A percentile compares a stretch with the other conserved stretches of the same genome.
phyloP scores from a whole-genome alignment of 2,329 filamentous ascomycete genomes.

The Pseudomassariella vexata region DNA sequence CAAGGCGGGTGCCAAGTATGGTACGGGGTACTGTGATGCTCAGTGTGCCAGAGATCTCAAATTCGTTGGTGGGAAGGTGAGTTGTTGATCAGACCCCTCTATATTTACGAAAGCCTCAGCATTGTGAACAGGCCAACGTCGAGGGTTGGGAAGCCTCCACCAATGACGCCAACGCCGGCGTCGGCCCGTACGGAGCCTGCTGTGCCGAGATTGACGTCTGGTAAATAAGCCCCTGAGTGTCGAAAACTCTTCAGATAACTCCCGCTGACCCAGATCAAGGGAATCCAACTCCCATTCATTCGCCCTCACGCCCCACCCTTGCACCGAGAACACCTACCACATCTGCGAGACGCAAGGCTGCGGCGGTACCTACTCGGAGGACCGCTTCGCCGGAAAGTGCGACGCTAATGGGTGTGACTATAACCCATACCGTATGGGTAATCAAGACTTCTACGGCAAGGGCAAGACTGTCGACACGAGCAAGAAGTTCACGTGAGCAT shows the following conservation, averaged over 20 bases:
- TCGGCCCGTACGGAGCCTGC: conserved; percentile 46
- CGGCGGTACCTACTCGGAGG: conserved; percentile 40
- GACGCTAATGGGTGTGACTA: conserved; percentile 63
- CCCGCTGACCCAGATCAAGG: conserved; percentile 13
- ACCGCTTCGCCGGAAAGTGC: conserved; percentile 54
- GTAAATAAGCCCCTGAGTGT: no score
- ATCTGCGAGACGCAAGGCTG: conserved; percentile 41
- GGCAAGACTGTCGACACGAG: conserved; percentile 26
- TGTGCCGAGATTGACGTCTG: conserved; percentile 58
- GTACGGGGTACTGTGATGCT: conserved; percentile 55
- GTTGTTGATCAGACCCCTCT: no score
- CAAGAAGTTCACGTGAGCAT: conserved; percentile 13
- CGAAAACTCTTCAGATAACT: no score
- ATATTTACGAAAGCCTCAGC: no score
- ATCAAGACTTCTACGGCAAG: conserved; percentile 53
- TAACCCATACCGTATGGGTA: conserved; percentile 61
- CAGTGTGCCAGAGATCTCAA: conserved; percentile 31
- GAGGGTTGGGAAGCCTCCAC: conserved; percentile 42
- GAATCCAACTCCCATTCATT: conserved; percentile 57
- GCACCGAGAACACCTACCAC: conserved; percentile 39
- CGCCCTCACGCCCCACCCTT: conserved; percentile 58
- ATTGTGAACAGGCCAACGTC: conserved; percentile 34
- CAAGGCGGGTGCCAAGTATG: conserved; percentile 52
- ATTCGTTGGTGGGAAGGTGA: conserved; percentile 2
- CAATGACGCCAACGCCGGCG: conserved; percentile 46